phyloP scores from a whole-genome alignment of 176 grass and related monocot genomes.

The Elaeis guineensis region DNA sequence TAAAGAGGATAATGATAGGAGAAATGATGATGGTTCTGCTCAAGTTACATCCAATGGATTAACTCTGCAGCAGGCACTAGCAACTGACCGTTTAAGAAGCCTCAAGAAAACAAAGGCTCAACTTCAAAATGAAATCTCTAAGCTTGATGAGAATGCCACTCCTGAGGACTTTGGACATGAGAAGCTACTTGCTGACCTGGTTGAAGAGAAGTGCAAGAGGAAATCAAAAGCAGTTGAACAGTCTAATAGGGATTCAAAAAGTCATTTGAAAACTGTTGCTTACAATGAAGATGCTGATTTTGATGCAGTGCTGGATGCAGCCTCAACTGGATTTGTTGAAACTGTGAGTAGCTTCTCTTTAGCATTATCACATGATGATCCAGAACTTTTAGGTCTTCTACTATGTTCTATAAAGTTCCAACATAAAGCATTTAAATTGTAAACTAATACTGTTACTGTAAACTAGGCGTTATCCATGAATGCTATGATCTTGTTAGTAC shows the following conservation, averaged over 20 bases:
- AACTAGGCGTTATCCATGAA: too few relatives aligned
- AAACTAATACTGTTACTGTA: too few relatives aligned
- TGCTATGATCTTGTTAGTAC: too few relatives aligned
- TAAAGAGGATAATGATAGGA: constrained; percentile 7
- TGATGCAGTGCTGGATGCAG: constrained; percentile 63
- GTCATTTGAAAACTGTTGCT: constrained; percentile 39
- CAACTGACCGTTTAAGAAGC: constrained; percentile 66
- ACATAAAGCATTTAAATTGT: too few relatives aligned
- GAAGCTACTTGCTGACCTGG: constrained; percentile 48
- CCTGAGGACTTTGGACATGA: constrained; percentile 11
- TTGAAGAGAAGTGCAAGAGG: constrained; percentile 50
- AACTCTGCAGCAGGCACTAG: constrained; percentile 65
- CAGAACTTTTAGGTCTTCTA: too few relatives aligned
- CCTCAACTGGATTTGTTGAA: constrained; percentile 82
- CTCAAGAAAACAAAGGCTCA: constrained; percentile 71
- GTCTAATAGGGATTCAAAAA: constrained; percentile 20
- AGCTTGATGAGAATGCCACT: constrained; percentile 21
- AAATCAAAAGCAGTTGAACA: constrained; percentile 6
- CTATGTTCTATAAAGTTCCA: too few relatives aligned
- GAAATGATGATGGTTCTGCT: not conserved
- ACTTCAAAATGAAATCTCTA: constrained; percentile 53
- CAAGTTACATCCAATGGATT: constrained; percentile 24
- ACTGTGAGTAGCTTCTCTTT: constrained; percentile 40
- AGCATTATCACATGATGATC: too few relatives aligned
- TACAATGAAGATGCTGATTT: constrained; percentile 72